Percentiles rank a stretch among this genome's conserved stretches.
Conservation (phyloP, 1,284 basidiomycete genomes). For the Dichomitus squalens region DNA sequence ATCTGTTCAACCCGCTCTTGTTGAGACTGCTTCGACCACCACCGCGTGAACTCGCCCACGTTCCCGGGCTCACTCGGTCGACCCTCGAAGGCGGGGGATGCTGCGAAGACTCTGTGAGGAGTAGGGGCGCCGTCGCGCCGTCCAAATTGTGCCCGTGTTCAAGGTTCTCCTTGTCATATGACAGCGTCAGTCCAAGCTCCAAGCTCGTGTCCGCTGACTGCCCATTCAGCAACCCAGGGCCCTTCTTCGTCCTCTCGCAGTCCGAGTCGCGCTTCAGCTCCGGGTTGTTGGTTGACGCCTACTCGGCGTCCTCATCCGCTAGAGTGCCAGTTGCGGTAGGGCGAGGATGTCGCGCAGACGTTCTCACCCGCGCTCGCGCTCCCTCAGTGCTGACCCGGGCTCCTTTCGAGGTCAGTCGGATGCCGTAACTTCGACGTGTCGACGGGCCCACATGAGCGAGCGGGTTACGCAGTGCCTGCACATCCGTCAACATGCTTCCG, state of each 20-base stretch:
- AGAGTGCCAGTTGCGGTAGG: constrained; percentile 32
- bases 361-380: constrained; percentile 77
- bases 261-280: constrained; percentile 50
- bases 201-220: constrained; percentile 3
- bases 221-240: constrained; percentile 32
- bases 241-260: constrained; percentile 58
- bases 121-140: constrained; percentile 58
- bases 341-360: constrained; percentile 56
- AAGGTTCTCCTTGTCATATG: constrained; percentile 18
- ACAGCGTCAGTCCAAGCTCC: constrained; percentile 17
- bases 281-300: constrained; percentile 50
- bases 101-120: constrained; percentile 49
- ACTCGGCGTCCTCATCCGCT: constrained; percentile 33
- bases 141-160: constrained; percentile 36
- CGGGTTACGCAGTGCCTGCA: constrained; percentile 53
- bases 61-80: constrained; percentile 69
- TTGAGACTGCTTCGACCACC: constrained; percentile 63
- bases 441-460: neutral
- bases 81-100: constrained; percentile 63
- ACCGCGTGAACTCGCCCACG: constrained; percentile 45
- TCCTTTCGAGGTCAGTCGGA: constrained; percentile 74
- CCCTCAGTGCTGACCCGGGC: constrained; percentile 70
- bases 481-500: constrained; percentile 62
- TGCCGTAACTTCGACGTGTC: constrained; percentile 42
- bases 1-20: constrained; percentile 71